Percentiles rank a stretch among this genome's conserved stretches.
phyloP scores from a whole-genome alignment of 768 basidiomycete species.

The Kwoniella sp. region DNA sequence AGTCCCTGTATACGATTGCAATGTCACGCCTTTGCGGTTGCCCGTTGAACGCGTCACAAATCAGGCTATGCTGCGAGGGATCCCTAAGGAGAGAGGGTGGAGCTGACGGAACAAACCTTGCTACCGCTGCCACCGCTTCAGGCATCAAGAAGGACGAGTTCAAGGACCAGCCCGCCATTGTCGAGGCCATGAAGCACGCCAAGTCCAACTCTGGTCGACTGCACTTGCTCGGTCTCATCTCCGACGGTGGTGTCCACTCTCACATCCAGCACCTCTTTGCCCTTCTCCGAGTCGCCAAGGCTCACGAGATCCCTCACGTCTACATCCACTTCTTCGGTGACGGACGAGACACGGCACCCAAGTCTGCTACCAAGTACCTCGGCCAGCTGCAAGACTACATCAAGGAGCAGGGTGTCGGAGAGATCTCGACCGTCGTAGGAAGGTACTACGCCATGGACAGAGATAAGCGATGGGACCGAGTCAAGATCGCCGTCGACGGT shows the following conservation, averaged over 20 bases:
- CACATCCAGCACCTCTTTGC: slow-evolving; percentile 89
- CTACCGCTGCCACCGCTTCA: slow-evolving; percentile 18
- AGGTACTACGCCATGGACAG: slow-evolving; percentile 97
- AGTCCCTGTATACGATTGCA: slow-evolving; percentile 24
- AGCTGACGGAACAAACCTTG: too few species aligned
- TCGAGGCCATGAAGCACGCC: slow-evolving; percentile 73
- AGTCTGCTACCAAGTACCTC: slow-evolving; percentile 75
- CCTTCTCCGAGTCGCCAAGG: slow-evolving; percentile 86
- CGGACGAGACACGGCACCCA: slow-evolving; percentile 89
- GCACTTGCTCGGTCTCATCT: slow-evolving; percentile 88
- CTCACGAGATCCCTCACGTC: slow-evolving; percentile 76
- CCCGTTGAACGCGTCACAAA: too few species aligned
- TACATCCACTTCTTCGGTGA: slow-evolving; percentile 95
- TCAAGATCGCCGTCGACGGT: slow-evolving; percentile 86
- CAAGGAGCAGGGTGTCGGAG: slow-evolving; percentile 68
- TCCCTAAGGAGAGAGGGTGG: too few species aligned
- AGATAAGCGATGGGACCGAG: slow-evolving; percentile 92
- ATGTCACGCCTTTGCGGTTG: too few species aligned
- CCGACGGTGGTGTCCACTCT: slow-evolving; percentile 96
- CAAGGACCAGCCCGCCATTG: slow-evolving; percentile 73
- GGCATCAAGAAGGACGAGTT: slow-evolving; percentile 85
- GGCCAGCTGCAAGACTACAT: slow-evolving; percentile 76
- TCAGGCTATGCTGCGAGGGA: too few species aligned
- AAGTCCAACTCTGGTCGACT: slow-evolving; percentile 80
- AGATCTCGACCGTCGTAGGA: slow-evolving; percentile 81